A percentile compares a stretch with the other conserved stretches of the same genome.
phyloP scores from a whole-genome alignment of 139 green algal genomes.

The Volvox africanus region DNA sequence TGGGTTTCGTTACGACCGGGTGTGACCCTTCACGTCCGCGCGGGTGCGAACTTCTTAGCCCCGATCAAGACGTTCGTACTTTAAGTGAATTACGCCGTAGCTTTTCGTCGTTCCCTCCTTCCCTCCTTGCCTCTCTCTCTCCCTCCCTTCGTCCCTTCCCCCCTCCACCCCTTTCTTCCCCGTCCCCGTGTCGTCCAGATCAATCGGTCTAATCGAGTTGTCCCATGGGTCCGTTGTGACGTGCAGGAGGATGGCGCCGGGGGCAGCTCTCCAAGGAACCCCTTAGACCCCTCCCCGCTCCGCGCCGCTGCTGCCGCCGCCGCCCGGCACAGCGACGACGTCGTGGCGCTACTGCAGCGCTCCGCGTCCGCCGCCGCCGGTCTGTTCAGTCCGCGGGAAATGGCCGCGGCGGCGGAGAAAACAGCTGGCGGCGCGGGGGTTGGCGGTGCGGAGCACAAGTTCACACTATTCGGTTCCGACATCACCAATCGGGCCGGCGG shows the following conservation, averaged over 20 bases:
- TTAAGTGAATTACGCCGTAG: too few relatives aligned
- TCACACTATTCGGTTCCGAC: slow-evolving; percentile 23
- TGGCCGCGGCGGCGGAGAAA: neutral
- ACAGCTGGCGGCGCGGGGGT: neutral
- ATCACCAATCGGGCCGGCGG: slow-evolving; percentile 16
- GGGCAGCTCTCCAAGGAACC: neutral
- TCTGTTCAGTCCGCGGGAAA: neutral
- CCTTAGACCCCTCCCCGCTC: neutral
- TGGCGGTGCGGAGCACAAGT: neutral
- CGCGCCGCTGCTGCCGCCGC: neutral
- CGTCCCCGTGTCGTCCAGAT: too few relatives aligned
- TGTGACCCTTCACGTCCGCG: too few relatives aligned
- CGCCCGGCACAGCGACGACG: neutral
- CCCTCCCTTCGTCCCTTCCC: too few relatives aligned
- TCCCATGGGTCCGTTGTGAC: too few relatives aligned
- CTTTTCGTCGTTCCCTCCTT: too few relatives aligned
- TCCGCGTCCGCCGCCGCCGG: slow-evolving; percentile 22
- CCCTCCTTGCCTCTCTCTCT: too few relatives aligned
- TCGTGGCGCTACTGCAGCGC: slow-evolving; percentile 32
- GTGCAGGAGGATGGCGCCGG: neutral
- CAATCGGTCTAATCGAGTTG: too few relatives aligned
- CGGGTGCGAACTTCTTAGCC: too few relatives aligned
- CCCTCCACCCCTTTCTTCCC: too few relatives aligned
- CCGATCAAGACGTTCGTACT: too few relatives aligned
- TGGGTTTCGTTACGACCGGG: too few relatives aligned